Evolutionary conservation across 495 filamentous ascomycete species (phyloP).

Genomic region (Niebla homalea): DNA sequence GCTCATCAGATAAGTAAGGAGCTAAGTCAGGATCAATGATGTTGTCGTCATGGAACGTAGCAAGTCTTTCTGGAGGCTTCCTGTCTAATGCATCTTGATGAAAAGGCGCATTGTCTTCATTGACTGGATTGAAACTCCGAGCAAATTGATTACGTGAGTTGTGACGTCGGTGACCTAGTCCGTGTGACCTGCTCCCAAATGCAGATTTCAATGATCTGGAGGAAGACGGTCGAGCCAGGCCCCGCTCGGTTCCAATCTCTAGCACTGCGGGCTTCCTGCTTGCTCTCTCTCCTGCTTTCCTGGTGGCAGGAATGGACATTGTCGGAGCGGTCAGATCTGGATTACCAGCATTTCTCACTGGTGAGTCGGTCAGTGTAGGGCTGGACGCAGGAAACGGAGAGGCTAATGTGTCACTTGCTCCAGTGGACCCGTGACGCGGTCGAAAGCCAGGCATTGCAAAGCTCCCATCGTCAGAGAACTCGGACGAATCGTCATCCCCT

Average conservation of each 20-base stretch:
- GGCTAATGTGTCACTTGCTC: constrained; percentile 23
- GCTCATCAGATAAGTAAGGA: constrained; percentile 89
- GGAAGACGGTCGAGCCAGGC: constrained; percentile 70
- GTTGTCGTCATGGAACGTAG: constrained; percentile 92
- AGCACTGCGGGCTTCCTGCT: constrained; percentile 80
- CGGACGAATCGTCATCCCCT: constrained; percentile 78
- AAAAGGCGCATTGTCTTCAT: constrained; percentile 78
- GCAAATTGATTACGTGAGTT: constrained; percentile 64
- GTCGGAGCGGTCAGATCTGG: constrained; percentile 27
- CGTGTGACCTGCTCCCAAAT: constrained; percentile 52
- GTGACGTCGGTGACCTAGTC: constrained; percentile 64
- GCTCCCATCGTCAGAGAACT: constrained; percentile 50
- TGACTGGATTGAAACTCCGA: constrained; percentile 44
- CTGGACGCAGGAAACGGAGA: constrained; percentile 35
- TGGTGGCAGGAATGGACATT: constrained; percentile 81
- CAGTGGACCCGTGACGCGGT: constrained; percentile 20
- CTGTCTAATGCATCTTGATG: constrained; percentile 60
- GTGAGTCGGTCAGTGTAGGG: constrained; percentile 12
- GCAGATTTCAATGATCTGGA: constrained; percentile 83
- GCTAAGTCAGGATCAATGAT: constrained; percentile 96
- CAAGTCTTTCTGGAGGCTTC: constrained; percentile 49
- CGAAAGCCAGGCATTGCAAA: constrained; percentile 11
- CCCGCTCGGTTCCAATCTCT: constrained; percentile 67
- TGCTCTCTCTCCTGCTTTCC: constrained; percentile 65
- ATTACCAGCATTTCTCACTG: constrained; percentile 19